Base-by-base conservation (phyloP, 768 basidiomycete species). In the Psilocybe sp. region DNA sequence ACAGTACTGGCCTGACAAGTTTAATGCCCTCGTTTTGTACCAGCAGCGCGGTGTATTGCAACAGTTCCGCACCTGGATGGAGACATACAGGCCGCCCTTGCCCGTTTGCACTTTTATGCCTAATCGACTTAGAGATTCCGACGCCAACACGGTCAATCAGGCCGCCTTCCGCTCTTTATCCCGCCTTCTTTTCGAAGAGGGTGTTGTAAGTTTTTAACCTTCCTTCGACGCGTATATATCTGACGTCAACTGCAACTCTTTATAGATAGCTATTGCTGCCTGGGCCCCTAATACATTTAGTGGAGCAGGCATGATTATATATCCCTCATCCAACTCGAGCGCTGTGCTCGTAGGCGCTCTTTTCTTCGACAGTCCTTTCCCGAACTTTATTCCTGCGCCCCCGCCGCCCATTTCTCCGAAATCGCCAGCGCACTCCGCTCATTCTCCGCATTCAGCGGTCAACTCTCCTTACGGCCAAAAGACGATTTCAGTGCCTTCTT, bases 61-160 rank as follows among this genome's bases (percentile, higher is more conserved):
- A 50, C 74, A 83, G 32, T 66, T 84, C 39, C 72, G 78, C 35
- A 68, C 70, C 6, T 84, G 81, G 80, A 69, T 81, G 43, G 72
- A 69, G 50, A 73, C 66, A 45, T 70, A 73, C 51, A 54, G 67
- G 40, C 73, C 77, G 16, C 67, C 66, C 33, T 70, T 78, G 31
- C 74, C 80, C 16, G 66, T 81, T 51, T 82, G 80, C 65, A 82
- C 82, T 38, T 79, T 86, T 65, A 78, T 85, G 73, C 77, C 84
- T 14, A 78, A 83, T 59, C 75, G 77, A 32, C 73, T 81, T 36
- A 67, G 77, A 40, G 78, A 83, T 53, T 63, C 75, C 28, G 70
- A 74, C 39, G 62, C 63, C 41, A 74, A 77, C 60, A 66, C 70
- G 50, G 72, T 76, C 52, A 86, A 85, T 60, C 69, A 77, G 57